Conservation (phyloP, 805 yeast species). For the Sungouiella thailandica region DNA sequence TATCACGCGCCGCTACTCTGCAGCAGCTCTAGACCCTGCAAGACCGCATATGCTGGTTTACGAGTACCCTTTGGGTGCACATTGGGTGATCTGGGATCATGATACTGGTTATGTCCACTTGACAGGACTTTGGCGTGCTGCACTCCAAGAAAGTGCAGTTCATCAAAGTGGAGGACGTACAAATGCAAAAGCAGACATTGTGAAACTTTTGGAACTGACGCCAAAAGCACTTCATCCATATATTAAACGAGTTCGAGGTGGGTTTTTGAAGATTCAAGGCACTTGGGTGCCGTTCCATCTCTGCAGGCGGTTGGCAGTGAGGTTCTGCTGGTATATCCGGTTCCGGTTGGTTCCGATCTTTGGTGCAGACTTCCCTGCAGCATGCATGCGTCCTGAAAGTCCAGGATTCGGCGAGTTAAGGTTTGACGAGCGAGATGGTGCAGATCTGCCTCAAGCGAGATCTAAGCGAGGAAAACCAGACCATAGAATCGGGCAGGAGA, state of each 20-base stretch:
- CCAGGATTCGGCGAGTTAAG: constrained; percentile 62
- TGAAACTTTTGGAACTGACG: constrained; percentile 58
- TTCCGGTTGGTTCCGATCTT: constrained; percentile 74
- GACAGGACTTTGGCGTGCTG: constrained; percentile 80
- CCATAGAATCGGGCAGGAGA: too few species aligned
- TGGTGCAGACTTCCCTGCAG: constrained; percentile 62
- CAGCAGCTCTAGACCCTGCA: constrained; percentile 58
- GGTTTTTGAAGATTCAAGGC: constrained; percentile 87
- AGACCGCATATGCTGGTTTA: constrained; percentile 64
- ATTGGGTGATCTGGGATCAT: constrained; percentile 83
- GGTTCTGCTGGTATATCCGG: constrained; percentile 75
- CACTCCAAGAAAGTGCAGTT: constrained; percentile 14
- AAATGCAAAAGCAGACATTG: constrained; percentile 66
- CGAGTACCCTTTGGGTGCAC: constrained; percentile 64
- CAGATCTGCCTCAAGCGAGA: too few species aligned
- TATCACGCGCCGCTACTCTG: constrained; percentile 52
- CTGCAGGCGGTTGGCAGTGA: constrained; percentile 61
- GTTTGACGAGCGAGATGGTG: too few species aligned
- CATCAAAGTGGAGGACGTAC: constrained; percentile 3
- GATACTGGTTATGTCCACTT: constrained; percentile 80
- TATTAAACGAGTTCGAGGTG: constrained; percentile 79
- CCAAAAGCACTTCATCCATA: constrained; percentile 57
- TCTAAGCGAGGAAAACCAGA: too few species aligned
- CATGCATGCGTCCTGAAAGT: constrained; percentile 56
- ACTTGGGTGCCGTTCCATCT: constrained; percentile 81